Base-by-base conservation (phyloP, 306 rosid genomes). In the Acacia confusa region DNA sequence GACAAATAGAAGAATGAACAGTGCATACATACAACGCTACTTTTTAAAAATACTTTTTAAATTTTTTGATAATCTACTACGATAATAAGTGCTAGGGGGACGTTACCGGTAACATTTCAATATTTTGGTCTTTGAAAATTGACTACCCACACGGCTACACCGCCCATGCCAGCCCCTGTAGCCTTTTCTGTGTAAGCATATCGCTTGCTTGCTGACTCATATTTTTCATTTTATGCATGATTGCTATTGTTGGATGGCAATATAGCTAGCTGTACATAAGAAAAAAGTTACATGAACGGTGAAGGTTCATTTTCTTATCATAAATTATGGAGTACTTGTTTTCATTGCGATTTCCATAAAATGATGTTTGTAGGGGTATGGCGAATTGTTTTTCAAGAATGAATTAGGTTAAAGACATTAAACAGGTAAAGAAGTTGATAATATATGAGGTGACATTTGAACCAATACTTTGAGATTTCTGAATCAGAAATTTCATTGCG, bases 71-170 rank as follows among this genome's bases (percentile, higher is more conserved):
- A 48, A 4, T 8, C 55, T 48, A 48, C 22, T 17, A 14, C 16
- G 16, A 45, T 45, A 17, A 16, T 53, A 19, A 55, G 13, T 55
- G 61, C 27, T 55, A n/a, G 3, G 61, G 20, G 61, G 61, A 20
- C 9, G 25, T 7, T 20, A 73, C 32, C 77, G 86, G 88, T 87
- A 88, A 76, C n/a, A 69, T 44, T 70, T 90, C 91, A 78, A 76
- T 27, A 65, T 38, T 22, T 0, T 70, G 75, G 79, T 74, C 81
- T 89, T 90, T 85, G 27, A 38, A 76, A 82, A 85, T 60, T 73
- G 41, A 70, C 13, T 52, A 65, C 72, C 77, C 72, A 69, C 83
- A 83, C 82, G 66, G 74, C 77, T 69, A 69, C 83, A 83, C 82
- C 71, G 74, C 32, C 83, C 81, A 50, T 79, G 82, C 69, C 72